phyloP scores from a whole-genome alignment of 192 early-diverging fungal species.

The Phlyctochytrium planicorne region DNA sequence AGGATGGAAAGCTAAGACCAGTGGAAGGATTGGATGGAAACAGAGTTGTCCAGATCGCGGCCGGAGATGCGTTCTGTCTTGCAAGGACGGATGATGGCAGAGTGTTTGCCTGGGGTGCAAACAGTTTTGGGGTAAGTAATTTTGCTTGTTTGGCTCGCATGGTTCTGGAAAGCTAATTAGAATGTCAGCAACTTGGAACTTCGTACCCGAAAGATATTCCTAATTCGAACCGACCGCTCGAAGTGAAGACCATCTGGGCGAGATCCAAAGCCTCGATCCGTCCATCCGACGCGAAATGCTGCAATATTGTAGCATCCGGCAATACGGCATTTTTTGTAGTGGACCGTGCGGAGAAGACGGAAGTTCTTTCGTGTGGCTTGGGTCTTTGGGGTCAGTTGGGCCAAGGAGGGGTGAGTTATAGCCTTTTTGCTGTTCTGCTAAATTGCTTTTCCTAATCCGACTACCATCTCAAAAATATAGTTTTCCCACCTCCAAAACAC shows the following conservation, averaged over 20 bases:
- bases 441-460: neutral
- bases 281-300: conserved; percentile 17
- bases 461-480: neutral
- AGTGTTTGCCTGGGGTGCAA: conserved; percentile 40
- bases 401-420: conserved; percentile 22
- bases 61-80: conserved; percentile 34
- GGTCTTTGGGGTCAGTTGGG: conserved; percentile 45
- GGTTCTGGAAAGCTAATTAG: neutral
- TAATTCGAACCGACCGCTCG: neutral
- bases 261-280: neutral
- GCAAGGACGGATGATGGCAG: conserved; percentile 33
- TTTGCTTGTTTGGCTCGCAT: neutral
- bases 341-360: conserved; percentile 15
- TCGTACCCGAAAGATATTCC: conserved; percentile 15
- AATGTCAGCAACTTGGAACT: conserved; percentile 15
- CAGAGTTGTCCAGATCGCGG: conserved; percentile 28
- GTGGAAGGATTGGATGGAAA: neutral
- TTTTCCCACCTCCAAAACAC: conserved; percentile 25
- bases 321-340: conserved; percentile 37
- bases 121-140: conserved; percentile 34
- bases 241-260: conserved; percentile 8
- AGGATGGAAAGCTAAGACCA: neutral
- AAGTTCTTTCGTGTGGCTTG: conserved; percentile 36
- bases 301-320: conserved; percentile 39
- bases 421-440: neutral